A percentile compares a stretch with the other conserved stretches of the same genome.
Evolutionary conservation across 2,329 filamentous ascomycete species (phyloP).

Genomic region (Metarhizium anisopliae): DNA sequence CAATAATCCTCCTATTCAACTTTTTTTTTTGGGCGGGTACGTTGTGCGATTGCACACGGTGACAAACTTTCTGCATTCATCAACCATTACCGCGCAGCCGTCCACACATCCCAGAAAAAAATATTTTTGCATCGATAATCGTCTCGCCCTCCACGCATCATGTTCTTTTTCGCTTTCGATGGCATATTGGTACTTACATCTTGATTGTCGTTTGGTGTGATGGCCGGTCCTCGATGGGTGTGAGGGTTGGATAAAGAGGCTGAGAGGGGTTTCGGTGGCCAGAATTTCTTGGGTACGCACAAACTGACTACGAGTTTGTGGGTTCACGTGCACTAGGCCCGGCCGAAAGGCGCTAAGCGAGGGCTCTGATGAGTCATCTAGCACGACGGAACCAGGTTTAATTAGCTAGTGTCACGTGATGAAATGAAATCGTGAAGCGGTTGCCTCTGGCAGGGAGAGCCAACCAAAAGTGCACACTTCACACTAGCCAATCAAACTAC

Average conservation of each 20-base stretch:
- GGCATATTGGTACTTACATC: constrained; percentile 29
- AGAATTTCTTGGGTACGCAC: constrained; percentile 31
- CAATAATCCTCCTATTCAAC: neutral
- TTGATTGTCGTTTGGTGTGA: constrained; percentile 33
- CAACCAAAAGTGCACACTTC: too few relatives aligned
- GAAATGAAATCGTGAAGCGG: neutral
- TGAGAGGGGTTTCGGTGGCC: constrained; percentile 29
- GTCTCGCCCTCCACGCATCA: constrained; percentile 1
- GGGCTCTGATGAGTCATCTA: constrained; percentile 26
- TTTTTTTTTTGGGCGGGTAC: neutral
- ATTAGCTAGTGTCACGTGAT: constrained; percentile 12
- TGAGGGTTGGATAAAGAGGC: constrained; percentile 23
- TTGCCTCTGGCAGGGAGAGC: too few relatives aligned
- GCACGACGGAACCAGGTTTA: too few relatives aligned
- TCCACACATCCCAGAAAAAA: constrained; percentile 3
- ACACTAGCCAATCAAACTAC: too few relatives aligned
- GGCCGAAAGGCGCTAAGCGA: constrained; percentile 27
- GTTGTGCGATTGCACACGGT: neutral
- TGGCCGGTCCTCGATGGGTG: constrained; percentile 32
- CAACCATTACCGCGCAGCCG: constrained; percentile 2
- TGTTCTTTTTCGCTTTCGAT: neutral
- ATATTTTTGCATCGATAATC: constrained; percentile 2
- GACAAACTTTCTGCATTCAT: neutral
- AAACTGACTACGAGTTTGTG: constrained; percentile 30
- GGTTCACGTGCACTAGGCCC: constrained; percentile 30